Percentiles rank a stretch among this genome's conserved stretches.
These are phyloP conservation scores for Vitis hybrid DNA, from an alignment of 177 flowering plant species.

Conservation along the genomic window DNA sequence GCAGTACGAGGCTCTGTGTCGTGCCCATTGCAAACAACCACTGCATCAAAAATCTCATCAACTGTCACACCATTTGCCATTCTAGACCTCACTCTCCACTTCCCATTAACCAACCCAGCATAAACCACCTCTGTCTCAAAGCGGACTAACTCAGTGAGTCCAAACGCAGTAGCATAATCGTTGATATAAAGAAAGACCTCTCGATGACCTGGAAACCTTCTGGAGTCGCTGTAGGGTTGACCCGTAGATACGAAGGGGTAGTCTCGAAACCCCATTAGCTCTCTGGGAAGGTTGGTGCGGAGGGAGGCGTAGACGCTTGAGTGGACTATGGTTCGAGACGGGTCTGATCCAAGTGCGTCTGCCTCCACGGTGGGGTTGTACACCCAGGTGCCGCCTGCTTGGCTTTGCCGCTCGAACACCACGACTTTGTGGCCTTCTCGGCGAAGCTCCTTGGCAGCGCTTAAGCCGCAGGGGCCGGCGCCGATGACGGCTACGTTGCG, in stretches of 20 bases:
- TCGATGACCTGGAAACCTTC: background rate
- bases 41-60: background rate
- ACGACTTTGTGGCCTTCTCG: constrained; percentile 30
- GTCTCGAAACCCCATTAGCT: constrained; percentile 3
- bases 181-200: background rate
- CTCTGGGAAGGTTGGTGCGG: constrained; percentile 4
- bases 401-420: constrained; percentile 20
- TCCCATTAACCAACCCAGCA: background rate
- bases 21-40: background rate
- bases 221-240: background rate
- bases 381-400: constrained; percentile 27
- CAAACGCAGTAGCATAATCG: background rate
- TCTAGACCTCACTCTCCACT: background rate
- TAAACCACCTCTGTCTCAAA: constrained; percentile 3
- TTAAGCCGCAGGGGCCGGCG: constrained; percentile 28
- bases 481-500: constrained; percentile 29
- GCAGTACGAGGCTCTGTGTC: background rate
- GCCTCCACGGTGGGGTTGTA: background rate
- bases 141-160: background rate
- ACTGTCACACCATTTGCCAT: background rate
- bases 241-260: background rate
- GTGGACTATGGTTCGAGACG: constrained; percentile 1
- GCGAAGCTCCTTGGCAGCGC: constrained; percentile 27
- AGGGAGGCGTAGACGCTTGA: constrained; percentile 1
- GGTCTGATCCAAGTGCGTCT: background rate